These are phyloP conservation scores for Agrocybe praecox DNA, from an alignment of 768 basidiomycete genomes.

Conservation along the genomic window DNA sequence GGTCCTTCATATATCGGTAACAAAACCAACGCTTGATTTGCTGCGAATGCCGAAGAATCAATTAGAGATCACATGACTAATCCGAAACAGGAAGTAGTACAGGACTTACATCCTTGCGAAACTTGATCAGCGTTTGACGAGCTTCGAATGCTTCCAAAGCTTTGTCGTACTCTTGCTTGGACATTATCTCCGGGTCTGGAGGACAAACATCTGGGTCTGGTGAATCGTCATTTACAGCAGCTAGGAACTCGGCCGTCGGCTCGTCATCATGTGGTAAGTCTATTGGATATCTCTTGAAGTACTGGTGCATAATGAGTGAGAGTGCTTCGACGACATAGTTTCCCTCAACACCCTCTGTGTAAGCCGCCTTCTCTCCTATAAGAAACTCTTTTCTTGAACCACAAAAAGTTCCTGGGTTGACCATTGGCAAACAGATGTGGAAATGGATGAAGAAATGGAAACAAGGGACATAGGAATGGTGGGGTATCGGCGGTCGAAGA, in stretches of 20 bases:
- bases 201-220: constrained; percentile 1
- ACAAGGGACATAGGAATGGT: too few species aligned
- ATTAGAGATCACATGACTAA: neutral
- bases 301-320: constrained; percentile 6
- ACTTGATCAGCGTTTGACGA: neutral
- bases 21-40: constrained; percentile 18
- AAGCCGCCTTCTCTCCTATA: neutral
- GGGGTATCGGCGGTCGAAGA: too few species aligned
- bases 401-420: neutral
- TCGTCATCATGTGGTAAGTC: constrained; percentile 9
- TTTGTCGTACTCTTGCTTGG: too few species aligned
- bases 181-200: neutral
- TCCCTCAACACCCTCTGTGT: constrained; percentile 1
- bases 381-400: constrained; percentile 4
- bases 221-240: constrained; percentile 6
- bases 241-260: constrained; percentile 7
- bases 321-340: constrained; percentile 2
- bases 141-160: too few species aligned
- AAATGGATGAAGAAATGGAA: neutral
- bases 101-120: neutral
- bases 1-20: constrained; percentile 19
- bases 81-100: neutral
- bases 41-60: neutral
- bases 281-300: constrained; percentile 15
- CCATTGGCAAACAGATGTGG: too few species aligned